These are phyloP conservation scores for Penicillium diatomitis DNA, from an alignment of 495 filamentous ascomycete species.

Conservation along the genomic window DNA sequence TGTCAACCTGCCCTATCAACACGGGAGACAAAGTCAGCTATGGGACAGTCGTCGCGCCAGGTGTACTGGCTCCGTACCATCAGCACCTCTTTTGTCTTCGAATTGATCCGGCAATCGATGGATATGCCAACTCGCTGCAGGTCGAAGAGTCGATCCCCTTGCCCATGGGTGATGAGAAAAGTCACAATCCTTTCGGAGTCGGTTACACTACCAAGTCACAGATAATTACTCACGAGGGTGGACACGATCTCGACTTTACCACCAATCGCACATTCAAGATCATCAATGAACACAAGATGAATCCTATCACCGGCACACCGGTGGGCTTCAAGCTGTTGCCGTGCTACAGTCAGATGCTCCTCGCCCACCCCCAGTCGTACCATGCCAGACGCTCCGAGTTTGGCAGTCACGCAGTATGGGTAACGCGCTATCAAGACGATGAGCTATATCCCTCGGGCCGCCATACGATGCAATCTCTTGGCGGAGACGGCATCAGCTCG, in stretches of 20 bases:
- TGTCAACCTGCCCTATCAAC: conserved; percentile 71
- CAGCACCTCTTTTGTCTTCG: conserved; percentile 88
- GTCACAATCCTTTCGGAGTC: conserved; percentile 67
- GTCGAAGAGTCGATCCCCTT: conserved; percentile 63
- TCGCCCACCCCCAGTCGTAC: conserved; percentile 60
- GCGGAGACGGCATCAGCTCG: conserved; percentile 35
- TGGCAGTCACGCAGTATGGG: conserved; percentile 66
- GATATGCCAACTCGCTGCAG: conserved; percentile 54
- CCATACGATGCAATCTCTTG: conserved; percentile 75
- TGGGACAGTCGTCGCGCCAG: conserved; percentile 78
- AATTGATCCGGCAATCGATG: conserved; percentile 74
- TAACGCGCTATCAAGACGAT: conserved; percentile 64
- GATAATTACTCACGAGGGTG: conserved; percentile 46
- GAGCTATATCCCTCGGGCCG: conserved; percentile 72
- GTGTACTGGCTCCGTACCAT: conserved; percentile 69
- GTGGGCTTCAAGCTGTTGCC: conserved; percentile 72
- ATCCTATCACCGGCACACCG: conserved; percentile 61
- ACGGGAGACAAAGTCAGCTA: conserved; percentile 44
- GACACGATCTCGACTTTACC: conserved; percentile 52
- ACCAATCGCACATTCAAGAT: conserved; percentile 72
- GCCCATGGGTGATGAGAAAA: conserved; percentile 40
- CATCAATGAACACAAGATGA: conserved; percentile 58
- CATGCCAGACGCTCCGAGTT: conserved; percentile 73
- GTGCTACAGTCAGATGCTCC: conserved; percentile 65
- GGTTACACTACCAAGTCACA: conserved; percentile 56